Evolutionary conservation across 441 rosid species (phyloP), one percentile per base, ranked within the genome.

Genomic region (Adansonia madagascariensis): DNA sequence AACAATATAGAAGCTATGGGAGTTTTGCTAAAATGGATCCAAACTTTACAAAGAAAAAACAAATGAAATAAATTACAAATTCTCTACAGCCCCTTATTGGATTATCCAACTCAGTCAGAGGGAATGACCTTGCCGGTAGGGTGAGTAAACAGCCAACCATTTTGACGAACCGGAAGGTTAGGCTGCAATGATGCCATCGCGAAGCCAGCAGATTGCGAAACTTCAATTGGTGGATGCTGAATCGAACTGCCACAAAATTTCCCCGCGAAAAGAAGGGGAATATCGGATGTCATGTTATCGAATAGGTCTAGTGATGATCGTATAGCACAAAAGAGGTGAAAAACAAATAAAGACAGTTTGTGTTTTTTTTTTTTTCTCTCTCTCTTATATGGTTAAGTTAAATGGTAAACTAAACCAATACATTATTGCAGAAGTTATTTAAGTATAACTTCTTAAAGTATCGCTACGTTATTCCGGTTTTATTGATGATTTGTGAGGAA

Each of bases 141-240:
- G 87, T 74, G 95, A 89, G 76, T 95, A 82, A 86, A 86, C 82
- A 17, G 94, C 95, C 87, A 93, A 77, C 75, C 91, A 75, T 2
- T 61, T 61, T 94, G 92, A 71, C 84, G 86, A 75, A 90, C 97
- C 76, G 90, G 76, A 56, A 87, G 77, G 76, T 90, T 90, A 18
- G 92, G 93, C 82, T 89, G 90, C 71, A 86, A 75, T n/a, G 95
- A 88, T 35, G 87, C 57, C 5, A 89, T 86, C 35, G 91, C 74
- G 71, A 87, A 88, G 62, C 94, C 97, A n/a, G 89, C 82, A 59
- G 96, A 86, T 73, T 88, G 96, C 2, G 92, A 84, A 55, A 87
- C 92, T 80, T 90, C 96, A 1, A 85, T 83, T 10, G 94, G 75
- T 47, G 89, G 90, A 77, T 85, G 94, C 84, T 89, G 94, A 68